phyloP scores from a whole-genome alignment of 2,329 filamentous ascomycete genomes.

The Nigrospora oryzae region DNA sequence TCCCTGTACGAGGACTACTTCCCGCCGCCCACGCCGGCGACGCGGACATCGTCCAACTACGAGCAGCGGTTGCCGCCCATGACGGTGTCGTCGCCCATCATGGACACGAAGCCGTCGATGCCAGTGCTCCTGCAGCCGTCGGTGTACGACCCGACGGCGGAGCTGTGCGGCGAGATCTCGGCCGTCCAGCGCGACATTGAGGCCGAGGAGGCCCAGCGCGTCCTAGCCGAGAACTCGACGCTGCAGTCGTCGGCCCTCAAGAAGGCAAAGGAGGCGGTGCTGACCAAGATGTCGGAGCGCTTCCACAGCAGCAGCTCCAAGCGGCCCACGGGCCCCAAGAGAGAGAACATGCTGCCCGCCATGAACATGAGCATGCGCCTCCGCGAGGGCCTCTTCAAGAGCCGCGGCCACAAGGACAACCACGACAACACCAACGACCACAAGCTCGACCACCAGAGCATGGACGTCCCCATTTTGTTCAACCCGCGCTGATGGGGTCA shows the following conservation, averaged over 20 bases:
- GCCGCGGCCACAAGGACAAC: slow-evolving; percentile 3
- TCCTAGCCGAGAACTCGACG: slow-evolving; percentile 48
- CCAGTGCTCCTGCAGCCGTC: slow-evolving; percentile 45
- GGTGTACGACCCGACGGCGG: slow-evolving; percentile 41
- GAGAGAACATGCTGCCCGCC: slow-evolving; percentile 15
- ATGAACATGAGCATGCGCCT: slow-evolving; percentile 26
- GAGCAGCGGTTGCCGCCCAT: slow-evolving; percentile 8
- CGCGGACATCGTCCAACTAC: not conserved
- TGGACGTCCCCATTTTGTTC: slow-evolving; percentile 56
- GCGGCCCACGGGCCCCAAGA: slow-evolving; percentile 13
- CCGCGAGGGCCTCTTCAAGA: slow-evolving; percentile 32
- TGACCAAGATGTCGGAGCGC: slow-evolving; percentile 46
- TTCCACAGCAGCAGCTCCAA: slow-evolving; percentile 22
- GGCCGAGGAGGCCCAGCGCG: slow-evolving; percentile 45
- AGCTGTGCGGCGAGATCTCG: slow-evolving; percentile 38
- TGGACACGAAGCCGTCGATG: slow-evolving; percentile 34
- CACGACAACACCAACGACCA: slow-evolving; percentile 6
- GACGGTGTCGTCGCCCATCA: slow-evolving; percentile 39
- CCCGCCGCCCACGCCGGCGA: slow-evolving; percentile 16
- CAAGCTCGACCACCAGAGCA: slow-evolving; percentile 26
- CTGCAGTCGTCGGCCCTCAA: slow-evolving; percentile 45
- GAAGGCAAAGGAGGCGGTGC: slow-evolving; percentile 51
- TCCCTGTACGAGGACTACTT: slow-evolving; percentile 18
- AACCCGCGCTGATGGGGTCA: slow-evolving; percentile 27
- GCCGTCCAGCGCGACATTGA: slow-evolving; percentile 50